These are phyloP conservation scores for Gracilaria gracilis DNA, from an alignment of 23 red algal species.

Conservation along the genomic window DNA sequence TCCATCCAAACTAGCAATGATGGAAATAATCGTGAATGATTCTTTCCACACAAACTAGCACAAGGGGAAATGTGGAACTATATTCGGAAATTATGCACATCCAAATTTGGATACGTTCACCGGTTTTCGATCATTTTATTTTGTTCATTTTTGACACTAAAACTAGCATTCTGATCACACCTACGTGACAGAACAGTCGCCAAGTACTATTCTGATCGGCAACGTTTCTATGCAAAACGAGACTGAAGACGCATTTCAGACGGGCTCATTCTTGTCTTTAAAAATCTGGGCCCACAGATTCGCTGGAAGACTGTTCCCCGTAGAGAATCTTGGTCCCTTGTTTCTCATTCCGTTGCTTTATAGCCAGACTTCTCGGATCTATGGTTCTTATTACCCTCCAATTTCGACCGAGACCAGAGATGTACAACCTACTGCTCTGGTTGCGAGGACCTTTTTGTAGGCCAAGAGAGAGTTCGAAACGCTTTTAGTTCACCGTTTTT, in stretches of 20 bases:
- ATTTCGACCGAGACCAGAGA: neutral
- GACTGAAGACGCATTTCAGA: constrained; percentile 41
- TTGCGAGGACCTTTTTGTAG: constrained; percentile 82
- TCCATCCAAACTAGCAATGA: no score
- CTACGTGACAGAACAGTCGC: no score
- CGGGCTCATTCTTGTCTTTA: constrained; percentile 64
- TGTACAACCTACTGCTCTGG: constrained; percentile 60
- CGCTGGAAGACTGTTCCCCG: constrained; percentile 88
- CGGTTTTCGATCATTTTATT: no score
- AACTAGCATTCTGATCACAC: no score
- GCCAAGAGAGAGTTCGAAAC: constrained; percentile 94
- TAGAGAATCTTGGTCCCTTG: constrained; percentile 93
- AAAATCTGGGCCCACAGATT: constrained; percentile 92
- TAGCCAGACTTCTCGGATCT: constrained; percentile 57
- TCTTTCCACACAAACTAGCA: no score
- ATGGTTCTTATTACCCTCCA: constrained; percentile 15
- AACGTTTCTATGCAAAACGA: constrained; percentile 54
- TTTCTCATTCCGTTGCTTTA: constrained; percentile 82
- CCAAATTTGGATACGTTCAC: no score
- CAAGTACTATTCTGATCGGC: constrained; percentile 64
- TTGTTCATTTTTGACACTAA: no score
- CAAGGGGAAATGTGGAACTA: no score
- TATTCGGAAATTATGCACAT: no score
- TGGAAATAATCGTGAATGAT: no score
- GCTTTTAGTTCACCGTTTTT: constrained; percentile 92